Base-by-base conservation (phyloP, 108 stramenopile species). In the Nannochloropsis gaditana region DNA sequence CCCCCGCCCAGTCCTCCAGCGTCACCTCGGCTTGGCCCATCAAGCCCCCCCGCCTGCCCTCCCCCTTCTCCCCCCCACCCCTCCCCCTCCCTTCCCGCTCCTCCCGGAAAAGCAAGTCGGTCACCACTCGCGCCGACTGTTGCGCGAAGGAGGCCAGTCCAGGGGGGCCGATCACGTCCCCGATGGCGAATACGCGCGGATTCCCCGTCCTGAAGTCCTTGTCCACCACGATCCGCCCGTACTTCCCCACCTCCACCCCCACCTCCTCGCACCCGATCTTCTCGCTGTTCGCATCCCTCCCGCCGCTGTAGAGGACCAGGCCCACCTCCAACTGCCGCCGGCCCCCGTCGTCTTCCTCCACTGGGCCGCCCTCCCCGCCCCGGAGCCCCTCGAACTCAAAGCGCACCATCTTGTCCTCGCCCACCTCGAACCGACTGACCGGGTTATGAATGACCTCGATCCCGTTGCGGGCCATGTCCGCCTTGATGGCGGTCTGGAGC, bases 221-320 rank as follows among this genome's bases (percentile, higher is more conserved):
- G 41, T 86, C 86, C 79, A 80, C 88, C 83, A 83, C 50, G 79
- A 89, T 79, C 11, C 88, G 79, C 82, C 88, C 88, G 85, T 85
- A 89, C 47, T 82, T 85, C 45, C 85, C 88, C 21, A 89, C 42
- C 5, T 83, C 83, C 45, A 89, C 82, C 11, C 88, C 88, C 9
- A 80, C 85, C 5, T 21, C 82, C 80, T 89, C 88, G 47, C 85
- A 86, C 11, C 83, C 85, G 21, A 89, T 79, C 9, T 73, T 45
- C 9, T 85, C 83, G 80, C 45, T 85, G 88, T 89, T 89, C 10
- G 88, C 88, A 21, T 89, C 88, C 31, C 88, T 50, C 4, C 88
- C 88, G 11, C 88, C 88, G 45, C 81, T 82, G 88, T 85, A 89
- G 21, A 89, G 88, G 44, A 89, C 82, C 0, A 43, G 42, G 17